Conservation (phyloP, 106 monocot species). For the Dioscorea dumetorum region DNA sequence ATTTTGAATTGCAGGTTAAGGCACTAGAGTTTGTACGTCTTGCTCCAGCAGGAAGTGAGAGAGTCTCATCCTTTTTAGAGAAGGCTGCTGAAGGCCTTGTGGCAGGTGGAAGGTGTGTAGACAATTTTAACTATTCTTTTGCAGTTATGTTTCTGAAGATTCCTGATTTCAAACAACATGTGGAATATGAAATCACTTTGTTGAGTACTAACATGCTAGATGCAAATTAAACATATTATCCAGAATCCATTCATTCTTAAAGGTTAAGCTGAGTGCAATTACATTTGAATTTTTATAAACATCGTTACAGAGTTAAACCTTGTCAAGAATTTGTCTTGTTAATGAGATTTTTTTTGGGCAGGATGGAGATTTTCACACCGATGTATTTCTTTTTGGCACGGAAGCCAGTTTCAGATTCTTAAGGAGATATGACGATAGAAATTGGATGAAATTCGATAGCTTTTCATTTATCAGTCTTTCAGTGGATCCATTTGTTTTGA, state of each 20-base stretch:
- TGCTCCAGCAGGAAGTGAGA: conserved; percentile 82
- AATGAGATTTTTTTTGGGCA: conserved; percentile 11
- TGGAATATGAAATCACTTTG: too few species aligned
- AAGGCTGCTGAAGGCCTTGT: conserved; percentile 97
- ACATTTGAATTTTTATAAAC: too few species aligned
- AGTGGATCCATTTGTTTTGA: too few species aligned
- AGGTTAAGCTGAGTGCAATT: too few species aligned
- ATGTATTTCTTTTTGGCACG: conserved; percentile 88
- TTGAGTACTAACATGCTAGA: too few species aligned
- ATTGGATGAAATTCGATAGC: too few species aligned
- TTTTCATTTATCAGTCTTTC: too few species aligned
- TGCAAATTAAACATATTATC: too few species aligned
- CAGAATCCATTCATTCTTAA: too few species aligned
- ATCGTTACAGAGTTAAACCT: too few species aligned
- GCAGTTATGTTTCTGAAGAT: too few species aligned
- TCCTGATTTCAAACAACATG: too few species aligned
- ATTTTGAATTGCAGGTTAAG: conserved; percentile 48
- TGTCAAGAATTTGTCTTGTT: not conserved
- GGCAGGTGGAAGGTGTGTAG: conserved; percentile 77
- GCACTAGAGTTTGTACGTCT: conserved; percentile 59
- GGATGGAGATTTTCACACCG: conserved; percentile 95
- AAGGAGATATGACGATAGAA: not conserved
- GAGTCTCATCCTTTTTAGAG: conserved; percentile 92
- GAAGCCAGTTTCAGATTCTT: conserved; percentile 56
- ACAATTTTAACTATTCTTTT: not conserved